A percentile compares a stretch with the other conserved stretches of the same genome.
phyloP scores from a whole-genome alignment of 106 monocot genomes.

The Dendrobium officinale region DNA sequence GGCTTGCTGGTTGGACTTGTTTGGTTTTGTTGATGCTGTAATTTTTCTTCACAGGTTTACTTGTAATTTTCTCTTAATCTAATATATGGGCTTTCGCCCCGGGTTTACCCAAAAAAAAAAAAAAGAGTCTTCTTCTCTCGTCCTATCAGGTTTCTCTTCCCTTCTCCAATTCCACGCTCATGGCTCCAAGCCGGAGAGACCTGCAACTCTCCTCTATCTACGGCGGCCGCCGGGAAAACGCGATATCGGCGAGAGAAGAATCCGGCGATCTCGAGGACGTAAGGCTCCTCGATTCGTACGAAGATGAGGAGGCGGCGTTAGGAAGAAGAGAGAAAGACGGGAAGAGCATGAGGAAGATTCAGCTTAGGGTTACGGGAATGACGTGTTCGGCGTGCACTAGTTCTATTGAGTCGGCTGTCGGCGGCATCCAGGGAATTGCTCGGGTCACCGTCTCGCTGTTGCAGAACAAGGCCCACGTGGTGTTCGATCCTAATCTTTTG shows the following conservation, averaged over 20 bases:
- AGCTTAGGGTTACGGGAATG: slow-evolving; percentile 22
- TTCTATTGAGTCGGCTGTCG: slow-evolving; percentile 21
- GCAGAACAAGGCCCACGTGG: slow-evolving; percentile 25
- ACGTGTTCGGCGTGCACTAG: slow-evolving; percentile 25
- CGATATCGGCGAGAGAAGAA: not conserved
- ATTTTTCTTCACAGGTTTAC: too few relatives aligned
- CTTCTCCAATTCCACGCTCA: not conserved
- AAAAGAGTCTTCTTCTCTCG: too few relatives aligned
- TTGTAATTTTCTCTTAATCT: too few relatives aligned
- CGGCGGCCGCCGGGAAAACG: not conserved
- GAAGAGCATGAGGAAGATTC: slow-evolving; percentile 11
- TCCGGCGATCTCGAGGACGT: slow-evolving; percentile 9
- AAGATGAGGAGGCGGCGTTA: slow-evolving; percentile 1
- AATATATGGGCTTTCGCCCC: too few relatives aligned
- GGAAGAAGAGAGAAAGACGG: slow-evolving; percentile 8
- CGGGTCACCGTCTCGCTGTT: slow-evolving; percentile 15
- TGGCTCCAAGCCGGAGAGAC: slow-evolving; percentile 8
- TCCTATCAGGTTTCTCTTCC: not conserved
- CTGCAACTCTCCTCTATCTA: slow-evolving; percentile 7
- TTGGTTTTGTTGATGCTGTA: too few relatives aligned
- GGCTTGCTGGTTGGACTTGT: too few relatives aligned
- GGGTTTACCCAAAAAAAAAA: too few relatives aligned
- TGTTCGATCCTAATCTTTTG: slow-evolving; percentile 13
- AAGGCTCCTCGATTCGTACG: slow-evolving; percentile 6
- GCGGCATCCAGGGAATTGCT: slow-evolving; percentile 12